Evolutionary conservation across 352 stramenopile species (phyloP), one percentile per base, ranked within the genome.

Genomic region (Globisporangium recalcitrans): DNA sequence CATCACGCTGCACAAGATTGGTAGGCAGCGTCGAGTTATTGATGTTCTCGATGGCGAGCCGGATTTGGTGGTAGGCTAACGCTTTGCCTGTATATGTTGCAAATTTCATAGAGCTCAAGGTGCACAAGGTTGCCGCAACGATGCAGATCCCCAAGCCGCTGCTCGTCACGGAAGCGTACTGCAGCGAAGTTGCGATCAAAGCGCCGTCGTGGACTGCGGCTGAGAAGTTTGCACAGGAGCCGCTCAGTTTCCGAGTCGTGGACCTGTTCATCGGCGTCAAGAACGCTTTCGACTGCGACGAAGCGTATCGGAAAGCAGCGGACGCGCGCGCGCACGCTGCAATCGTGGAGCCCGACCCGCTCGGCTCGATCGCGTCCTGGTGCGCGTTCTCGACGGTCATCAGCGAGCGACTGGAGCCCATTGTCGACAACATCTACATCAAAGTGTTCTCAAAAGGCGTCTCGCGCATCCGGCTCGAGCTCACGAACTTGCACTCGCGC

Each of bases 361-460:
- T 90, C 21, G 80, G 80, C 2, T 88, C 78, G 19, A 82, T 82
- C 62, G 80, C 77, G 52, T 76, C 75, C 3, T 80, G 75, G 78
- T 80, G 86, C 47, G 67, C 70, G 51, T 87, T 88, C 47, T 70
- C 78, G 14, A 74, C 68, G 27, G 71, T 85, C 52, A 70, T 90
- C 22, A 73, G 59, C 67, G 78, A 88, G 53, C 73, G 75, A 0
- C 67, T 83, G 0, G 77, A 86, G 21, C 22, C 88, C 2, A 34
- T 70, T 4, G 75, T 85, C 9, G 74, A 85, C 56, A 87, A 80
- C 11, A 38, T 90, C 5, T 73, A 63, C 19, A 52, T 90, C 36
- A 80, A 84, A 61, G 54, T 88, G 29, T 87, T 88, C 58, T 57
- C 77, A 1, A 53, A 60, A 2, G 73, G 68, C 0, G 46, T 70